Base-by-base conservation (phyloP, 148 eudicot genomes). In the Rhododendron molle region DNA sequence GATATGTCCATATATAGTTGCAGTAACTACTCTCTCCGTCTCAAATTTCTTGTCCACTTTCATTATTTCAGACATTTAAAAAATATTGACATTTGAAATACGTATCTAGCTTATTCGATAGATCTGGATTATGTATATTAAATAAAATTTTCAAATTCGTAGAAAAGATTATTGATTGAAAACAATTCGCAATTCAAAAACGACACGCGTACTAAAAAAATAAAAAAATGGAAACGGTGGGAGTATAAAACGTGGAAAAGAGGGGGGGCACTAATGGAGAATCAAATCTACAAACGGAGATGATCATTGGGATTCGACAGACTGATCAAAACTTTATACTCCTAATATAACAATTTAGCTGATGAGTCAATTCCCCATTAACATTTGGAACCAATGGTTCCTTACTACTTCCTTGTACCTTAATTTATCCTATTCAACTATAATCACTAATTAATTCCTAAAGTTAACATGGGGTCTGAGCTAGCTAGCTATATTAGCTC, bases 291-390 rank as follows among this genome's bases (percentile, higher is more conserved):
- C 18, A 30, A 30, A 30, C 3, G 38, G 20, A 30, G 76, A 13
- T 71, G 8, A 71, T 71, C 76, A 71, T 30, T 71, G 38, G 0
- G 76, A 71, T 71, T 30, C 15, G 73, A 34, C 28, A 67, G 73
- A 67, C 34, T 26, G 2, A 67, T n/a, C 2, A 10, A 67, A 12
- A 28, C 18, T 71, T 40, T 28, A 71, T 71, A 13, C 18, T 71
- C 36, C 15, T 28, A 28, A 1, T 14, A 1, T 14, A 26, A n/a
- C 5, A 65, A n/a, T 21, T 0, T 21, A 6, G 30, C 11, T n/a
- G 72, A 65, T 71, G 34, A 69, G 76, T 71, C 76, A 71, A 71
- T 71, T 28, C 38, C 18, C 76, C 76, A 71, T 71, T 71, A 69
- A 30, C 18, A 71, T 30, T 30, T n/a, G n/a, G n/a, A 14, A 6